A percentile compares a stretch with the other conserved stretches of the same genome.
Conservation (phyloP, 106 monocot species). For the Platanthera guangdongensis region DNA sequence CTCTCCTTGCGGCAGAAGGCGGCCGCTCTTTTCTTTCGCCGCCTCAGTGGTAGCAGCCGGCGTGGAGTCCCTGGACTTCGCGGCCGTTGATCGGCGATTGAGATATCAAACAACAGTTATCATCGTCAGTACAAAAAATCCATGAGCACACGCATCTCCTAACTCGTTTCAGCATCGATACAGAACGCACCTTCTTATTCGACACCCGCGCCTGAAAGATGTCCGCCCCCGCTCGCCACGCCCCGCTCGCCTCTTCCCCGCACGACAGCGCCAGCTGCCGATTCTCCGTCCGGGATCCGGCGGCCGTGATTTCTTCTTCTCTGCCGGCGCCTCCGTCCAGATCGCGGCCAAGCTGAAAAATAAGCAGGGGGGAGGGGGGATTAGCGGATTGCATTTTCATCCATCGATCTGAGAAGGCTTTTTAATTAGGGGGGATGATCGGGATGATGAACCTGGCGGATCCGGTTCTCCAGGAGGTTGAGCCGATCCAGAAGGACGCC, state of each 20-base stretch:
- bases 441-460: constrained; percentile 29
- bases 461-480: constrained; percentile 47
- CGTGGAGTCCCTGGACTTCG: constrained; percentile 11
- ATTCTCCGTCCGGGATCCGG: neutral
- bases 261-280: neutral
- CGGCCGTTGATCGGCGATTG: neutral
- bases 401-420: too few species aligned
- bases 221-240: constrained; percentile 8
- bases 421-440: too few species aligned
- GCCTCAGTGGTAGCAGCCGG: constrained; percentile 2
- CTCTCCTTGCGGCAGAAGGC: constrained; percentile 12
- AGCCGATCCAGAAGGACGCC: constrained; percentile 53
- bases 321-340: constrained; percentile 8
- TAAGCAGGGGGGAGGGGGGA: neutral
- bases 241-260: neutral
- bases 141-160: neutral
- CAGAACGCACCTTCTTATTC: constrained; percentile 6
- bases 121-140: neutral
- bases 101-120: neutral
- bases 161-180: neutral
- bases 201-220: constrained; percentile 1
- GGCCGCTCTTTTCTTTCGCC: constrained; percentile 8
- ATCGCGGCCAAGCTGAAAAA: constrained; percentile 17
- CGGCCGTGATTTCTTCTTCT: too few species aligned
- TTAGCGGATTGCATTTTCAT: too few species aligned